Base-by-base conservation (phyloP, 768 basidiomycete species). In the Amanita molliuscula region DNA sequence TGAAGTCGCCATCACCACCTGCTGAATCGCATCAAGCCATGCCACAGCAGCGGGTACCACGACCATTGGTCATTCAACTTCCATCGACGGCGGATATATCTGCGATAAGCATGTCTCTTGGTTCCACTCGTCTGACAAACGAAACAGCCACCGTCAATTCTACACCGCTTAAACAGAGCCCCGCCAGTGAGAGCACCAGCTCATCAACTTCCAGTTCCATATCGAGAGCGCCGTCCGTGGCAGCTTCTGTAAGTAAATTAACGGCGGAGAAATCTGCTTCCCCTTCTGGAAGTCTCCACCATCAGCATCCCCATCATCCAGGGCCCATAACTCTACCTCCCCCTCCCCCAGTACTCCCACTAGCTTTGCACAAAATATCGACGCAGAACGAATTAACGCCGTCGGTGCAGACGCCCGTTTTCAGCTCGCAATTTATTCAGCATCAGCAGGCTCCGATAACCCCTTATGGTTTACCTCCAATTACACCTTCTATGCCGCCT, bases 401-500 rank as follows among this genome's bases (percentile, higher is more conserved):
- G 26, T 51, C 56, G 23, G 52, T 20, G 58, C 59, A 55, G 55
- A 63, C 38, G 62, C 60, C 45, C 67, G 68, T 45, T 59, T 77
- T 44, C 70, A 77, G 56, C 67, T 67, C 46, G 31, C 51, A 31
- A 49, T 44, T 33, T 41, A 54, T 20, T 54, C 48, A 50, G 21
- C 56, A 58, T 63, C 68, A 57, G 28, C 59, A 58, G 38, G 56
- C 66, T 16, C 63, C 69, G 28, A 71, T 82, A 54, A 88, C 85
- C 8, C 84, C 84, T n/a, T 78, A 82, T 54, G 86, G 88, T 0
- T 68, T 92, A n/a, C 88, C 88, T 11, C 86, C 89, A 1, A 91
- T 96, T 59, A 96, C 94, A n/a, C 93, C 94, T 0, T 88, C 86
- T 53, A 97, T 98, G 94, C 95, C 95, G 1, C 82, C 90, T 4